Percentiles rank a stretch among this genome's conserved stretches.
These are phyloP conservation scores for Trichoderma guizhouense DNA, from an alignment of 2,329 filamentous ascomycete genomes.

Conservation along the genomic window DNA sequence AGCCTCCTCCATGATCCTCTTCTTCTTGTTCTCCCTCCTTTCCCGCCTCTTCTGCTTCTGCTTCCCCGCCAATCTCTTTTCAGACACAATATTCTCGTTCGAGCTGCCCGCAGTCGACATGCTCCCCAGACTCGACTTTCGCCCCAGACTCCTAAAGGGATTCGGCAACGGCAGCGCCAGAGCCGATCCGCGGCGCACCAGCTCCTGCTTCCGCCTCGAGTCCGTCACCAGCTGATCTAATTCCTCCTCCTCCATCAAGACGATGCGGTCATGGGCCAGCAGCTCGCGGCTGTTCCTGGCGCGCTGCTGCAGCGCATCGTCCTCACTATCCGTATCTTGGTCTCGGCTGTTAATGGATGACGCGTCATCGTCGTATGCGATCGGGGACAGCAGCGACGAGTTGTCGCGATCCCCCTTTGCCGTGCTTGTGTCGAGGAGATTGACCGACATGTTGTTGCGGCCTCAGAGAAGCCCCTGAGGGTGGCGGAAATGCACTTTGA, in stretches of 20 bases:
- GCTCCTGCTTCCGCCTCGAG: conserved; percentile 48
- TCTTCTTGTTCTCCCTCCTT: conserved; percentile 52
- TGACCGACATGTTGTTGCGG: conserved; percentile 21
- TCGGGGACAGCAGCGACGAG: conserved; percentile 57
- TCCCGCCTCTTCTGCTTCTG: conserved; percentile 44
- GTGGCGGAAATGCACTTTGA: neutral
- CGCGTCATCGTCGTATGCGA: conserved; percentile 66
- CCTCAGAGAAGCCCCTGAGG: conserved; percentile 12
- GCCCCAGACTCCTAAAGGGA: conserved; percentile 44
- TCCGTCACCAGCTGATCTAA: conserved; percentile 57
- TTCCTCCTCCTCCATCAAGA: conserved; percentile 75
- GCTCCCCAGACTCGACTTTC: conserved; percentile 35
- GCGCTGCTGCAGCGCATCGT: conserved; percentile 64
- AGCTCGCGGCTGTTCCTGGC: conserved; percentile 68
- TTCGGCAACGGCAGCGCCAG: conserved; percentile 45
- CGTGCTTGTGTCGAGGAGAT: conserved; percentile 24
- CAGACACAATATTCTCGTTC: conserved; percentile 46
- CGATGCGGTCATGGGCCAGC: conserved; percentile 64
- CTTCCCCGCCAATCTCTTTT: conserved; percentile 34
- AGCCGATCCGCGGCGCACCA: conserved; percentile 48
- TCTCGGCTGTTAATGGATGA: conserved; percentile 64
- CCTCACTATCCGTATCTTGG: conserved; percentile 73
- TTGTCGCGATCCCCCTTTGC: conserved; percentile 29
- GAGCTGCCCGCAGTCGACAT: conserved; percentile 40
- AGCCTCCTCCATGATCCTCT: conserved; percentile 50